Base-by-base conservation (phyloP, 2,329 filamentous ascomycete species). In the Aspergillus pseudonomiae region DNA sequence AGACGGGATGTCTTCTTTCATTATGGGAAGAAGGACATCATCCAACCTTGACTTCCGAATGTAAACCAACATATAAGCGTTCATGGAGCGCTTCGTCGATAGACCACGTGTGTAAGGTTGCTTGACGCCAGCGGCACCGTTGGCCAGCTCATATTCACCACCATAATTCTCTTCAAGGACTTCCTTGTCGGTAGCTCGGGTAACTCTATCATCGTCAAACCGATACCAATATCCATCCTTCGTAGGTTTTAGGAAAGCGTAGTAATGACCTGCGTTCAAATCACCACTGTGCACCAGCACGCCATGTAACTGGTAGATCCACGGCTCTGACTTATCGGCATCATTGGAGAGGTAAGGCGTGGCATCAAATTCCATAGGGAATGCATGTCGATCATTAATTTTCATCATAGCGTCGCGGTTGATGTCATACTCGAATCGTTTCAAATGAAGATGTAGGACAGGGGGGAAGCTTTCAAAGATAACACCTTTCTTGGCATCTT, bases 61-160 rank as follows among this genome's bases (percentile, higher is more conserved):
- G 75, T 99, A 99, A 2, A 99, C 96, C 83, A 99, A 81, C 95
- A 99, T 99, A 83, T 99, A 99, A 6, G 95, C 96, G 77, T 94
- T 99, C 85, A 89, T 90, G 2, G 87, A 89, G 54, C 88, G 83
- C 72, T 90, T 90, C 4, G 86, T 85, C 3, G 88, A 89, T 76
- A 86, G 84, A 24, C 85, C 86, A 45, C 87, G 80, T 11, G 87
- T 88, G 71, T 89, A 90, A 2, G 87, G 88, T 70, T 89, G 89
- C 61, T 88, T 83, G 62, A 87, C 83, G 57, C 84, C 84, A 39
- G 79, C 68, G n/a, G 81, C 80, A 9, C 87, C 87, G 65, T 89
- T 88, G 10, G 80, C 76, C 54, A 84, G 80, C 59, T 85, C 76
- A 74, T 93, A 96, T 73, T 96, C 93, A 60, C 95, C 95, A 52